Base-by-base conservation (phyloP, 2,329 filamentous ascomycete species). In the Ilyonectria destructans region DNA sequence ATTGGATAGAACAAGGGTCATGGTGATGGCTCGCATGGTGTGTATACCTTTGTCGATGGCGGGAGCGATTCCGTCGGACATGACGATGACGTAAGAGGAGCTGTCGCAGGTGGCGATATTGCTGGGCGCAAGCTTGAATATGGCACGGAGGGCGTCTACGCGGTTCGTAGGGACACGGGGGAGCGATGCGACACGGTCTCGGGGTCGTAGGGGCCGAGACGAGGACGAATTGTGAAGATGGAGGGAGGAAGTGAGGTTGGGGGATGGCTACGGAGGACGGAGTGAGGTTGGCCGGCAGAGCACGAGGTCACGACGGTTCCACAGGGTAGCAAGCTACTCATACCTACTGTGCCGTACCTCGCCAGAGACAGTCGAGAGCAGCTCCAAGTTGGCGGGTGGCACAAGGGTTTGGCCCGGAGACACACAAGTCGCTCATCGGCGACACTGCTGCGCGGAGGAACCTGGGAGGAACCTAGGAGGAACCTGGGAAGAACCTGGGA, bases 41-140 rank as follows among this genome's bases (percentile, higher is more conserved):
- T 62, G 58, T 65, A 69, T 78, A 81, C 79, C 79, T 81, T 79
- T 80, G 74, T 78, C 78, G 74, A 80, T 74, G 69, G 79, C 78
- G 71, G 77, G 76, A 62, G 77, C 74, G 68, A 77, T 77, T 71
- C 74, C 76, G 77, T 81, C 77, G 65, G 79, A 74, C 79, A 81
- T 81, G 74, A 60, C 68, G 77, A 77, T 78, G 76, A 79, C 75
- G 78, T 79, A 79, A 79, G 74, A 71, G 65, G 48, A 62, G 67
- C 45, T 62, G 70, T 71, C 69, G 73, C 68, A 61, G 51, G 59
- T 58, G 62, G 68, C 48, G 70, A 65, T 73, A 64, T 51, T 26
- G 55, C 43, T 67, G 45, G 17, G 60, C 54, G 67, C 55, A 49
- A 37, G 63, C 63, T 71, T 73, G 57, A 35, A 62, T 55, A 21